Evolutionary conservation across 106 monocot genomes (phyloP).

Genomic region (Phalaenopsis aphrodite): DNA sequence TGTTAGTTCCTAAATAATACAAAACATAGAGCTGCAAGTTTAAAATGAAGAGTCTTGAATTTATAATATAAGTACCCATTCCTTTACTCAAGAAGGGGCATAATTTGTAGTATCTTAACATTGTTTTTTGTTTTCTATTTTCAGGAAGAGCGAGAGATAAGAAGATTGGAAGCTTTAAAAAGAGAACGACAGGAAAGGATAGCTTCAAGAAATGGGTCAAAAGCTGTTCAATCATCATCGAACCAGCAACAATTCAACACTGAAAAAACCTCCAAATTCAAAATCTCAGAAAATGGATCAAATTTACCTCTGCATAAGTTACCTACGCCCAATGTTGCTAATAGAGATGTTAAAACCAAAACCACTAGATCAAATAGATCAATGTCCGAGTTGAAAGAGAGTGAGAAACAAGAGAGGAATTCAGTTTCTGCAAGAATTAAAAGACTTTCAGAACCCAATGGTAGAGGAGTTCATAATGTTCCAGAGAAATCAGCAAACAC

Average conservation of each 20-base stretch:
- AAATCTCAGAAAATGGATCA: slow-evolving; percentile 38
- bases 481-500: slow-evolving; percentile 16
- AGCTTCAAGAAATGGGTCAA: slow-evolving; percentile 53
- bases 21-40: neutral
- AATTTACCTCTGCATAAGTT: slow-evolving; percentile 32
- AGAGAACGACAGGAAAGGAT: slow-evolving; percentile 80
- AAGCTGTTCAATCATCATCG: slow-evolving; percentile 20
- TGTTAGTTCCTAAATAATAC: too few relatives aligned
- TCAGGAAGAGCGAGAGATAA: slow-evolving; percentile 70
- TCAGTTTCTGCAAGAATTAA: slow-evolving; percentile 17
- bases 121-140: slow-evolving; percentile 6
- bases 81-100: neutral
- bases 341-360: slow-evolving; percentile 22
- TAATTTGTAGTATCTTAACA: neutral
- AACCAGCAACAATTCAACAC: slow-evolving; percentile 26
- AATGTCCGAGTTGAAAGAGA: slow-evolving; percentile 43
- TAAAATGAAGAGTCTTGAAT: neutral
- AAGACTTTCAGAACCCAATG: slow-evolving; percentile 60
- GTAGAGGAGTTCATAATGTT: neutral
- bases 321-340: slow-evolving; percentile 19
- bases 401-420: slow-evolving; percentile 21
- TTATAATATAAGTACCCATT: neutral
- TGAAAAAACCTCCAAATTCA: slow-evolving; percentile 49
- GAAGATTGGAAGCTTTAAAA: slow-evolving; percentile 74
- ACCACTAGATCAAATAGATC: slow-evolving; percentile 23